phyloP scores from a whole-genome alignment of 148 eudicot species.

The Drosera capensis region DNA sequence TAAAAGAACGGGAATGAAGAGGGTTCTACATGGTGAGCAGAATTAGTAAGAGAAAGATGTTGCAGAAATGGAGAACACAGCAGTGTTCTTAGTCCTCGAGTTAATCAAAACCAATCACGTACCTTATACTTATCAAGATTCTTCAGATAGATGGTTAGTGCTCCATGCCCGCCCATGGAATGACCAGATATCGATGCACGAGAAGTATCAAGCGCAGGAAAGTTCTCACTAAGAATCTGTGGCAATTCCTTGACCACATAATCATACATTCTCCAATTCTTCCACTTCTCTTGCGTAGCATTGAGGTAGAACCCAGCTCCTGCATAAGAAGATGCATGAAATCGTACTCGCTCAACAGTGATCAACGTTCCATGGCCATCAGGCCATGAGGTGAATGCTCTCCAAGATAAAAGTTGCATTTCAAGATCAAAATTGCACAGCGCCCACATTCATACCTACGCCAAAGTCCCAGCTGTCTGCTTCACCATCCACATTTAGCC shows the following conservation, averaged over 20 bases:
- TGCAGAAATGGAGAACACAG: too few relatives aligned
- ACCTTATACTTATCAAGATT: conserved; percentile 97
- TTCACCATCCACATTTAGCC: conserved; percentile 91
- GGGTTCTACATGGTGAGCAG: too few relatives aligned
- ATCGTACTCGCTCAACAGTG: background rate
- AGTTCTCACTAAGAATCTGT: conserved; percentile 54
- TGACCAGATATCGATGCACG: conserved; percentile 91
- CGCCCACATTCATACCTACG: conserved; percentile 54
- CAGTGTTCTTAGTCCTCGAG: too few relatives aligned
- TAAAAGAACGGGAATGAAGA: too few relatives aligned
- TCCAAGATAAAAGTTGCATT: too few relatives aligned
- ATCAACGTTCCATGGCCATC: too few relatives aligned
- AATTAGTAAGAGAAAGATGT: too few relatives aligned
- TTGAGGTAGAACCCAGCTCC: conserved; percentile 99
- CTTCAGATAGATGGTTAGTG: conserved; percentile 82
- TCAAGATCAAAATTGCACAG: too few relatives aligned
- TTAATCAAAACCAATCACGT: background rate
- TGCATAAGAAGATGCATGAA: conserved; percentile 9
- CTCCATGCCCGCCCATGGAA: conserved; percentile 99
- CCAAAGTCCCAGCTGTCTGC: conserved; percentile 98
- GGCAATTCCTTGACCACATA: conserved; percentile 94
- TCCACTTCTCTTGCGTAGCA: conserved; percentile 96
- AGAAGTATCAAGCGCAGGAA: conserved; percentile 69
- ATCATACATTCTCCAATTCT: conserved; percentile 97
- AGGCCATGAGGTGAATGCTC: too few relatives aligned